These are phyloP conservation scores for Naganishia onofrii DNA, from an alignment of 768 basidiomycete species.

Conservation along the genomic window DNA sequence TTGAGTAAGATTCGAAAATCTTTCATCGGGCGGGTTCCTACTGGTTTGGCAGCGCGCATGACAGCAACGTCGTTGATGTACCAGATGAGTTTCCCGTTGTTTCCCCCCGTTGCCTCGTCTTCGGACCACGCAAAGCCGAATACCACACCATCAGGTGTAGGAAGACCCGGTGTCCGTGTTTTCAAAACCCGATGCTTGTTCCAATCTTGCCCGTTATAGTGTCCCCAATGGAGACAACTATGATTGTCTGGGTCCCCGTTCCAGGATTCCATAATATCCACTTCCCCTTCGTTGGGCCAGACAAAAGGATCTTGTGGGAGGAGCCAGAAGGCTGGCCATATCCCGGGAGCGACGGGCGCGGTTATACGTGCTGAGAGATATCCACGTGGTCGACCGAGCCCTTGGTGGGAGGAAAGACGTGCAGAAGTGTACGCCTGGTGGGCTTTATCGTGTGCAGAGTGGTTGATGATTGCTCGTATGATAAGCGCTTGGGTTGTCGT, in stretches of 20 bases:
- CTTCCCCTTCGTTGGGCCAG: slow-evolving; percentile 24
- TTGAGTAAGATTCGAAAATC: slow-evolving; percentile 28
- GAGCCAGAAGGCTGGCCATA: slow-evolving; percentile 30
- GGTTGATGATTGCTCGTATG: slow-evolving; percentile 23
- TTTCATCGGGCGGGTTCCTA: slow-evolving; percentile 17
- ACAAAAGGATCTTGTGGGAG: slow-evolving; percentile 23
- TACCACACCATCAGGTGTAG: neutral
- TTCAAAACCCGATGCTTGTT: slow-evolving; percentile 26
- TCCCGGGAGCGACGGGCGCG: slow-evolving; percentile 15
- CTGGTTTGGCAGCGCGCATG: slow-evolving; percentile 22
- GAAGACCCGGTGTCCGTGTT: neutral
- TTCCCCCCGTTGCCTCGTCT: slow-evolving; percentile 1
- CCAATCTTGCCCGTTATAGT: slow-evolving; percentile 19
- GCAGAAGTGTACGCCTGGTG: slow-evolving; percentile 13
- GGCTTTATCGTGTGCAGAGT: neutral
- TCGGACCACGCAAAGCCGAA: slow-evolving; percentile 23
- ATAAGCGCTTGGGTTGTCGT: slow-evolving; percentile 4
- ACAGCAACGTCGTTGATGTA: slow-evolving; percentile 8
- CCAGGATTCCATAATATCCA: slow-evolving; percentile 30
- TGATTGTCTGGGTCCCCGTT: slow-evolving; percentile 20
- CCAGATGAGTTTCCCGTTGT: slow-evolving; percentile 20
- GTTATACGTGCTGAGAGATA: slow-evolving; percentile 20
- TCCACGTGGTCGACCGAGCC: slow-evolving; percentile 4
- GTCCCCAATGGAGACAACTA: slow-evolving; percentile 27
- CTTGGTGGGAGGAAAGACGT: slow-evolving; percentile 3